phyloP scores from a whole-genome alignment of 208 protist species.

The Trypanosoma conorhini region DNA sequence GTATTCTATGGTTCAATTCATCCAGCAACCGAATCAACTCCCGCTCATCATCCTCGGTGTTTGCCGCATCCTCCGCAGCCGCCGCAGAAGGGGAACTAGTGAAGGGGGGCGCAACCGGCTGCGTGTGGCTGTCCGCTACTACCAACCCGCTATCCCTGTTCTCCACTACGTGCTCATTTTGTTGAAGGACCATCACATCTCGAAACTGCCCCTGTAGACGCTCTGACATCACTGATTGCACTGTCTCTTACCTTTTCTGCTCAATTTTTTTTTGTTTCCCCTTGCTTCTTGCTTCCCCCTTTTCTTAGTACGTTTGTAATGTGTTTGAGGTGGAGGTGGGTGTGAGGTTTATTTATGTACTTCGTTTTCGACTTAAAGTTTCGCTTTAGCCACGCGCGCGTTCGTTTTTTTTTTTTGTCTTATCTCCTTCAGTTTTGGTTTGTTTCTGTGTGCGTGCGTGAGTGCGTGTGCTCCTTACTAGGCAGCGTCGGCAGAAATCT shows the following conservation, averaged over 20 bases:
- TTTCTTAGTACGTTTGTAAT: neutral
- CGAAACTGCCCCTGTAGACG: slow-evolving; percentile 24
- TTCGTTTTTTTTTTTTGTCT: neutral
- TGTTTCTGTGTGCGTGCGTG: too few species aligned
- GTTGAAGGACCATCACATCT: slow-evolving; percentile 13
- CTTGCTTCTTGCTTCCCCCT: too few species aligned
- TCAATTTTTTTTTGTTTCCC: neutral
- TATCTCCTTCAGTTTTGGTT: neutral
- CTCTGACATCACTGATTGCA: slow-evolving; percentile 1
- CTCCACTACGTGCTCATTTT: neutral
- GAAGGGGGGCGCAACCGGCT: neutral
- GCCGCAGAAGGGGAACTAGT: slow-evolving; percentile 27
- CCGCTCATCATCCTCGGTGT: slow-evolving; percentile 34
- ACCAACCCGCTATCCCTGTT: neutral
- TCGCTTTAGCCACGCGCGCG: neutral
- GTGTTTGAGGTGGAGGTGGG: neutral
- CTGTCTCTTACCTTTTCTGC: neutral
- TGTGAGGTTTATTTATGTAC: too few species aligned
- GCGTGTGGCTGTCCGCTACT: neutral
- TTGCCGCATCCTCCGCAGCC: slow-evolving; percentile 17
- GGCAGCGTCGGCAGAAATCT: too few species aligned
- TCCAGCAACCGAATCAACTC: slow-evolving; percentile 51
- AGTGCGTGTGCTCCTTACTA: too few species aligned
- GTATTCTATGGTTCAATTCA: slow-evolving; percentile 32
- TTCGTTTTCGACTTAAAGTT: too few species aligned